These are phyloP conservation scores for Stephania cephalantha DNA, from an alignment of 164 flowering plant species.

Conservation along the genomic window DNA sequence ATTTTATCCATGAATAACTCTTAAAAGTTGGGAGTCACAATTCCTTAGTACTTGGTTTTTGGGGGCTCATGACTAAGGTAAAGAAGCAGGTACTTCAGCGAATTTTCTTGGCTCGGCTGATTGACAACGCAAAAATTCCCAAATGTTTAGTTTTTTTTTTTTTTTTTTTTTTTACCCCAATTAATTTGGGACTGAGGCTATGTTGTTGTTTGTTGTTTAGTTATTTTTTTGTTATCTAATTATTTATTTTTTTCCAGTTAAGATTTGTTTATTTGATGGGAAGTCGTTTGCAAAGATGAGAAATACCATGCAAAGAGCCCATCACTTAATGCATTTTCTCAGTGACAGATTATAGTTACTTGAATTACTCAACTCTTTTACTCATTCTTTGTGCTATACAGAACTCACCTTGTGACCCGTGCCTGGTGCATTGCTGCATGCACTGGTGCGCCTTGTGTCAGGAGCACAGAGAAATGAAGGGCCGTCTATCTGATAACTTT, in stretches of 20 bases:
- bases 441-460: conserved; percentile 95
- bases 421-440: conserved; percentile 87
- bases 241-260: too few species aligned
- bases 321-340: not conserved
- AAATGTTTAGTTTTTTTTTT: too few species aligned
- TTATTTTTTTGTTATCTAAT: too few species aligned
- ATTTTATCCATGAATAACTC: too few species aligned
- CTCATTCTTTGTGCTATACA: conserved; percentile 23
- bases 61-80: not conserved
- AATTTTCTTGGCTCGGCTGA: not conserved
- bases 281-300: not conserved
- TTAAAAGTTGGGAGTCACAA: not conserved
- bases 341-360: not conserved
- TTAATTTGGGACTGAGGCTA: too few species aligned
- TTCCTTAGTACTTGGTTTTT: not conserved
- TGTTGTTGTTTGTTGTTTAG: too few species aligned
- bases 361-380: not conserved
- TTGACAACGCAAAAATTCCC: not conserved
- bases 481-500: conserved; percentile 62
- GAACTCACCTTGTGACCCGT: conserved; percentile 97
- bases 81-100: not conserved
- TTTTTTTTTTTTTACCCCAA: too few species aligned
- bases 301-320: not conserved
- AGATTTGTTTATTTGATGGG: too few species aligned
- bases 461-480: conserved; percentile 95